Conservation (phyloP, 2,329 filamentous ascomycete species). For the Acrodontium crateriforme region DNA sequence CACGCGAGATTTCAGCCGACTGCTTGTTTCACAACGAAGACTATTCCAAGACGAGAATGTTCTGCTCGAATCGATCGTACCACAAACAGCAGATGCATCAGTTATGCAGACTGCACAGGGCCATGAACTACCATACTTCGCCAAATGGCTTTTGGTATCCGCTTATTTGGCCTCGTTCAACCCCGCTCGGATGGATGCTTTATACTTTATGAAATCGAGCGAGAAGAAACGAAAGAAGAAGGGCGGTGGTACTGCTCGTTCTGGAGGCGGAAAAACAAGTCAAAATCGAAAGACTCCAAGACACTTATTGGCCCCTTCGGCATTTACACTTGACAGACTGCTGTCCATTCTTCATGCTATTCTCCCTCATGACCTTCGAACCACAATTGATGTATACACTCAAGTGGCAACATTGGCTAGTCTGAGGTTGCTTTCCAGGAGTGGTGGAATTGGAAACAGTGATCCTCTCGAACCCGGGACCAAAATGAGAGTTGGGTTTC, state of each 20-base stretch:
- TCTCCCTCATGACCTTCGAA: slow-evolving; percentile 31
- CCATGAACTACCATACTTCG: slow-evolving; percentile 52
- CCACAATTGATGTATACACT: slow-evolving; percentile 35
- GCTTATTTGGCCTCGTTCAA: slow-evolving; percentile 77
- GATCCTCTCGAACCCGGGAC: slow-evolving; percentile 56
- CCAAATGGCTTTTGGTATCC: slow-evolving; percentile 59
- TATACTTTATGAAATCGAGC: slow-evolving; percentile 62
- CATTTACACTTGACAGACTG: slow-evolving; percentile 65
- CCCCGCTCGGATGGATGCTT: slow-evolving; percentile 54
- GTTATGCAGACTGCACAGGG: slow-evolving; percentile 9
- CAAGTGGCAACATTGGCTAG: slow-evolving; percentile 59
- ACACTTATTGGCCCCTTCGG: slow-evolving; percentile 61
- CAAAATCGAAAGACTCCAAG: slow-evolving; percentile 58
- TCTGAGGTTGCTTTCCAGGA: slow-evolving; percentile 49
- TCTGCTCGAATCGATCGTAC: slow-evolving; percentile 50
- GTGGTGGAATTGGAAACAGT: slow-evolving; percentile 43
- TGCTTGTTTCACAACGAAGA: slow-evolving; percentile 57
- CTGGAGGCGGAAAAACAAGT: slow-evolving; percentile 15
- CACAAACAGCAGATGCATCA: slow-evolving; percentile 4
- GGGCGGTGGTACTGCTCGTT: slow-evolving; percentile 29
- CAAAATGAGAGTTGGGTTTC: slow-evolving; percentile 66
- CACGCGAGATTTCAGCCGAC: slow-evolving; percentile 68
- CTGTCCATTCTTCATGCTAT: slow-evolving; percentile 64
- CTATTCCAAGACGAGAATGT: slow-evolving; percentile 62
- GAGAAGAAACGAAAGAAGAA: slow-evolving; percentile 36